phyloP scores from a whole-genome alignment of 2,329 filamentous ascomycete species.

The Cadophora gregata region DNA sequence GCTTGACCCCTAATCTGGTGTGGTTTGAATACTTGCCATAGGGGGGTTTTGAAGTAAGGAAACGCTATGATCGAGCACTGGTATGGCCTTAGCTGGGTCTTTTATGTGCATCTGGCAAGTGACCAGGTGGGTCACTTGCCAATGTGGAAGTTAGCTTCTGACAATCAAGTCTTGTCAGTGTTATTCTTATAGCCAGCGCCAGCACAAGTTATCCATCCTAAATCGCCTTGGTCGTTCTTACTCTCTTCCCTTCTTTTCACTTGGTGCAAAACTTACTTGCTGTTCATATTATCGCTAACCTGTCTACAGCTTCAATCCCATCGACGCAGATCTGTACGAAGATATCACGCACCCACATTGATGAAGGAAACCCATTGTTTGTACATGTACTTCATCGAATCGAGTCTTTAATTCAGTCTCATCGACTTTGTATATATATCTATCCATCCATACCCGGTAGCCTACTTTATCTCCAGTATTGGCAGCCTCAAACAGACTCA shows the following conservation, averaged over 20 bases:
- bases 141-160: neutral
- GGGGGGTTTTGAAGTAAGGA: too few species aligned
- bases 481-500: neutral
- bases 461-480: neutral
- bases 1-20: too few species aligned
- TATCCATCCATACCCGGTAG: neutral
- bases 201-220: too few species aligned
- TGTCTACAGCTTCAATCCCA: slow-evolving; percentile 30
- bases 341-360: slow-evolving; percentile 20
- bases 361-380: neutral
- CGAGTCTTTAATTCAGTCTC: neutral
- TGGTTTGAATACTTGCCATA: neutral
- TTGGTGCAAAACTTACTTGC: neutral
- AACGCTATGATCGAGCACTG: too few species aligned
- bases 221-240: neutral
- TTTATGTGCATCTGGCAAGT: too few species aligned
- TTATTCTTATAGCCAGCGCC: too few species aligned
- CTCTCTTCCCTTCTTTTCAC: neutral
- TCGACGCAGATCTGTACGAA: slow-evolving; percentile 26
- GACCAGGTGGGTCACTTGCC: neutral
- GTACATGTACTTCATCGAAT: neutral
- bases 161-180: too few species aligned
- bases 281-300: neutral
- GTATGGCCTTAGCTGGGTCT: too few species aligned
- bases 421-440: neutral